Base-by-base conservation (phyloP, 768 basidiomycete genomes). In the Leccinum ochraceum region DNA sequence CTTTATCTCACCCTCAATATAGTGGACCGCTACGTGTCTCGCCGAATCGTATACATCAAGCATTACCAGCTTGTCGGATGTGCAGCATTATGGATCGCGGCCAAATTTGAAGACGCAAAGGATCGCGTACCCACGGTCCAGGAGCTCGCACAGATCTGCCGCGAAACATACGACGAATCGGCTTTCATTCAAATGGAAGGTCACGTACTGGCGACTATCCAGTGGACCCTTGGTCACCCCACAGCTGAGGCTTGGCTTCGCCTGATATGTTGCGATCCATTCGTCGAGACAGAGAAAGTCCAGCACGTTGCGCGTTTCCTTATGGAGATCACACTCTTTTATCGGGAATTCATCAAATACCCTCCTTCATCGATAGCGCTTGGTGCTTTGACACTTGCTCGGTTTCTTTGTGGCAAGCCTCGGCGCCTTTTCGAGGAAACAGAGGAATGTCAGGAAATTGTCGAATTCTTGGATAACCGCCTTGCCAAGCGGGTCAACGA, bases 151-250 rank as follows among this genome's bases (percentile, higher is more conserved):
- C 89, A 94, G 71, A 94, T 97, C 74, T 98, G 97, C 78, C 94
- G 90, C 69, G 89, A 95, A 70, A 94, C 94, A 2, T 98, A 98
- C 75, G 95, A 98, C 73, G 95, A 96, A 75, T 89, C 90, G 3
- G 96, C 96, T 2, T 99, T 99, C 76, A 89, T 98, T 62, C 97
- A 99, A 77, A 98, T 99, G 97, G 97, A 99, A 75, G 90, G 92
- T 5, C 97, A 99, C 70, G 92, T 99, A 55, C 84, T 99, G 44
- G 86, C 90, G 20, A 99, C 97, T 17, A 96, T 98, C 67, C 89
- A 94, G 66, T 99, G 97, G 97, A 86, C 86, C 42, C 83, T 98
- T 54, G 97, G 97, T 9, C 96, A 98, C 71, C 97, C 97, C 14
- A 97, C 97, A 1, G 95, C 97, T 7, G 97, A 99, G 76, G 92